Percentiles rank a stretch among this genome's conserved stretches.
These are phyloP conservation scores for Penicillium sp. DNA, from an alignment of 2,329 filamentous ascomycete species.

Conservation along the genomic window DNA sequence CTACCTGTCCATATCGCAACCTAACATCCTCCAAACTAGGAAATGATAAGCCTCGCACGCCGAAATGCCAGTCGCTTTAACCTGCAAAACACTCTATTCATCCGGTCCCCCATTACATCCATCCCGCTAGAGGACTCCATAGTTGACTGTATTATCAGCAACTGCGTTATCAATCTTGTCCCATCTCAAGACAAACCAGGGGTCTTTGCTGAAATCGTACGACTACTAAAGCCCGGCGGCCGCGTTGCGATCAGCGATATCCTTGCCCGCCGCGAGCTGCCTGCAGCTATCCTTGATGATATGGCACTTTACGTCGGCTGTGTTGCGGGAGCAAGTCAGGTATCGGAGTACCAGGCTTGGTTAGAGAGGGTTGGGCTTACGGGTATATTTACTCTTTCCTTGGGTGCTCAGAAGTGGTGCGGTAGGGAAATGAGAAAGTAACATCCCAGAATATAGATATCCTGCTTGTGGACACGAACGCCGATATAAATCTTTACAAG, in stretches of 20 bases:
- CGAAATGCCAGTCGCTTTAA: constrained; percentile 48
- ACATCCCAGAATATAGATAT: constrained; percentile 39
- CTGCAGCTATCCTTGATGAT: constrained; percentile 53
- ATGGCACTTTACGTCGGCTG: constrained; percentile 65
- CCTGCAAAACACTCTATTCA: constrained; percentile 55
- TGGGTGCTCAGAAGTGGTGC: neutral
- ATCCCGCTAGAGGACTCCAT: constrained; percentile 51
- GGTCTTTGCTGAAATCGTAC: constrained; percentile 63
- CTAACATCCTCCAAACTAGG: constrained; percentile 38
- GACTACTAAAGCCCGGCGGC: constrained; percentile 62
- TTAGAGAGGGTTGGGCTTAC: constrained; percentile 57
- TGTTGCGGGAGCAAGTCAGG: constrained; percentile 61
- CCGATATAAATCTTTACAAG: constrained; percentile 56
- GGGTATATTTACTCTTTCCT: constrained; percentile 37
- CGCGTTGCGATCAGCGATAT: constrained; percentile 66
- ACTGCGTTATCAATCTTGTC: constrained; percentile 68
- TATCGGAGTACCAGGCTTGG: constrained; percentile 58
- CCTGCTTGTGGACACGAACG: constrained; percentile 51
- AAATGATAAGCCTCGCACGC: constrained; percentile 60
- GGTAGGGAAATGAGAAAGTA: neutral
- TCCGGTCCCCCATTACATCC: constrained; percentile 57
- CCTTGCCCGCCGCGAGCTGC: constrained; percentile 56
- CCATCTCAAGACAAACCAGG: constrained; percentile 57
- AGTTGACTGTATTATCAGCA: constrained; percentile 64
- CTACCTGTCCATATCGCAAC: constrained; percentile 2